These are phyloP conservation scores for Vigna nakashimae DNA, from an alignment of 306 rosid genomes.

Conservation along the genomic window DNA sequence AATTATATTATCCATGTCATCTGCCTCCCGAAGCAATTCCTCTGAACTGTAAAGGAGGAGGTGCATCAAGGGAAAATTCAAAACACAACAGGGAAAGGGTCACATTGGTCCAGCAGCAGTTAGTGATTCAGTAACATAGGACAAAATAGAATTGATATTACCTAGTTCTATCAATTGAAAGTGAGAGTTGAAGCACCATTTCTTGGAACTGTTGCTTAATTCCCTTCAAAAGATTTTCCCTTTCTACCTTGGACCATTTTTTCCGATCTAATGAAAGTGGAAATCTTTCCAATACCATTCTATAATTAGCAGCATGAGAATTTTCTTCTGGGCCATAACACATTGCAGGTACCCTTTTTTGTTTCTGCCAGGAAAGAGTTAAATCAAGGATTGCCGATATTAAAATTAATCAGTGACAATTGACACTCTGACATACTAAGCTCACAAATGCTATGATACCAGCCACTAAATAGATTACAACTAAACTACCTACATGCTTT, in stretches of 20 bases:
- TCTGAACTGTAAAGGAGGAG: conserved; percentile 51
- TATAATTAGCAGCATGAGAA: conserved; percentile 69
- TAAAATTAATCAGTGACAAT: conserved; percentile 1
- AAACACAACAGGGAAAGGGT: conserved; percentile 9
- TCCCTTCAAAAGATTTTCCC: conserved; percentile 75
- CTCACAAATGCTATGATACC: conserved; percentile 3
- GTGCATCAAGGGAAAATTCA: neutral
- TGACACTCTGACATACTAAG: conserved; percentile 2
- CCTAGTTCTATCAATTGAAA: conserved; percentile 67
- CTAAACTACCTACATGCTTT: neutral
- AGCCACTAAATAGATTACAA: neutral
- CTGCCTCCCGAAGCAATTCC: conserved; percentile 54
- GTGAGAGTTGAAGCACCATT: conserved; percentile 64
- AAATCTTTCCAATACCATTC: conserved; percentile 65
- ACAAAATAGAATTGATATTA: conserved; percentile 41
- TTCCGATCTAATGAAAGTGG: conserved; percentile 67
- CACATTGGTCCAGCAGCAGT: conserved; percentile 30
- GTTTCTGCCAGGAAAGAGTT: conserved; percentile 47
- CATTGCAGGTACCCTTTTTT: conserved; percentile 61
- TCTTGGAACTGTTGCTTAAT: conserved; percentile 89
- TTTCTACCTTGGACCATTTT: conserved; percentile 79
- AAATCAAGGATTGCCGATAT: conserved; percentile 36
- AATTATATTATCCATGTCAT: conserved; percentile 64
- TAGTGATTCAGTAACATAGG: conserved; percentile 13
- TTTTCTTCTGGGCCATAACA: conserved; percentile 82